These are phyloP conservation scores for Hypsizygus ulmarius DNA, from an alignment of 1,284 basidiomycete species.

Conservation along the genomic window DNA sequence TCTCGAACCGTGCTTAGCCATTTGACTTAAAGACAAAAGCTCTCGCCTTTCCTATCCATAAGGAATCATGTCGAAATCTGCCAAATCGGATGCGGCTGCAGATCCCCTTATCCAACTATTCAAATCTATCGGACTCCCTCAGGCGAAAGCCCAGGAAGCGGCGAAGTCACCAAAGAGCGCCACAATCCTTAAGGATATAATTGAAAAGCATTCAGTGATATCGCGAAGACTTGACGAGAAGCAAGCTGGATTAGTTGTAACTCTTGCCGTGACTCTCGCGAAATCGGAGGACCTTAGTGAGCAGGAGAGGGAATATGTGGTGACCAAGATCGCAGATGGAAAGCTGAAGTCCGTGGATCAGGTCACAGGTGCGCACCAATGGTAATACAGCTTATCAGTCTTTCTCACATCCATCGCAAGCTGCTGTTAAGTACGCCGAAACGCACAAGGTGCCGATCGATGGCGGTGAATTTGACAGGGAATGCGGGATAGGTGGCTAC, in stretches of 20 bases:
- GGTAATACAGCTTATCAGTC: background rate
- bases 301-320: conserved; percentile 64
- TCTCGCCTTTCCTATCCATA: background rate
- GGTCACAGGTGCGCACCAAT: conserved; percentile 64
- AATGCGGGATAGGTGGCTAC: conserved; percentile 85
- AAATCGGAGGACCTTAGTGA: conserved; percentile 50
- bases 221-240: conserved; percentile 70
- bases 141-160: conserved; percentile 81
- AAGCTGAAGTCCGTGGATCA: conserved; percentile 85
- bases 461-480: conserved; percentile 72
- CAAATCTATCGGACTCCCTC: conserved; percentile 76
- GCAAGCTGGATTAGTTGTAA: conserved; percentile 71
- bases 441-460: conserved; percentile 61
- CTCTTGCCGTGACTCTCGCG: conserved; percentile 62
- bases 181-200: conserved; percentile 66
- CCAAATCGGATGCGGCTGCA: conserved; percentile 18
- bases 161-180: conserved; percentile 79
- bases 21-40: too few species aligned
- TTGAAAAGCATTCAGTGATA: conserved; percentile 57
- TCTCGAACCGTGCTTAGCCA: background rate
- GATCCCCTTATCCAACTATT: conserved; percentile 64
- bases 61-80: conserved; percentile 26
- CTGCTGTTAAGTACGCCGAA: conserved; percentile 79
- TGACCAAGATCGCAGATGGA: conserved; percentile 68
- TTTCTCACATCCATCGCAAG: conserved; percentile 37